A percentile compares a stretch with the other conserved stretches of the same genome.
Conservation (phyloP, 768 basidiomycete genomes). For the Infundibulicybe gibba region DNA sequence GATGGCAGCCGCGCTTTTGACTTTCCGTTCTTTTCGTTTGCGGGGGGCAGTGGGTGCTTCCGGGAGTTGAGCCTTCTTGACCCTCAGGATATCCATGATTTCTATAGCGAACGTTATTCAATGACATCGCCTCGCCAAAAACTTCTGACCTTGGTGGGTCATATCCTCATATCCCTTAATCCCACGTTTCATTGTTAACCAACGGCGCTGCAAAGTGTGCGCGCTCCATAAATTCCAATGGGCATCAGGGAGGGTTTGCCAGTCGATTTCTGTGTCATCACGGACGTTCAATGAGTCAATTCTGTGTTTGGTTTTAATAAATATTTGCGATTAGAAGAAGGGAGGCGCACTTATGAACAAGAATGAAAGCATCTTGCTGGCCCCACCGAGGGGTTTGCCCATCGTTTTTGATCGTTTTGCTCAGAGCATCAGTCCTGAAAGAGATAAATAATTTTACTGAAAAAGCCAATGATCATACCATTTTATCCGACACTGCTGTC, state of each 20-base stretch:
- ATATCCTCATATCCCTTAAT: slow-evolving; percentile 79
- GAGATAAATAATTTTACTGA: not conserved
- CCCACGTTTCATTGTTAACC: slow-evolving; percentile 75
- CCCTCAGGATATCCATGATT: slow-evolving; percentile 76
- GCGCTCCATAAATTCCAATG: slow-evolving; percentile 86
- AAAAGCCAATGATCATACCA: slow-evolving; percentile 42
- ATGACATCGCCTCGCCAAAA: not conserved
- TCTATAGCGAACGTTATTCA: slow-evolving; percentile 36
- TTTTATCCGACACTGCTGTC: slow-evolving; percentile 87
- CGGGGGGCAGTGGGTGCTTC: slow-evolving; percentile 18
- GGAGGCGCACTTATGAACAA: slow-evolving; percentile 70
- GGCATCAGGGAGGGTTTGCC: slow-evolving; percentile 71
- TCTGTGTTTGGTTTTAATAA: too few relatives aligned
- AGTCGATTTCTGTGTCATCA: slow-evolving; percentile 83
- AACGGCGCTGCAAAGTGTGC: slow-evolving; percentile 74
- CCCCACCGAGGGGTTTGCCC: slow-evolving; percentile 74
- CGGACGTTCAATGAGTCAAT: slow-evolving; percentile 70
- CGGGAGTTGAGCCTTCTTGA: slow-evolving; percentile 67
- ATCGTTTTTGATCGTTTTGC: slow-evolving; percentile 67
- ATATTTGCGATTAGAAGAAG: too few relatives aligned
- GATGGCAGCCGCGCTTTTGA: slow-evolving; percentile 48
- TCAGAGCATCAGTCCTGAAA: slow-evolving; percentile 71
- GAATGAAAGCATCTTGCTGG: slow-evolving; percentile 70
- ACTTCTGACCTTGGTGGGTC: slow-evolving; percentile 63
- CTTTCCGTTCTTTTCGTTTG: slow-evolving; percentile 44